Conservation (phyloP, 257 asterid genomes). For the Przewalskia tangutica region DNA sequence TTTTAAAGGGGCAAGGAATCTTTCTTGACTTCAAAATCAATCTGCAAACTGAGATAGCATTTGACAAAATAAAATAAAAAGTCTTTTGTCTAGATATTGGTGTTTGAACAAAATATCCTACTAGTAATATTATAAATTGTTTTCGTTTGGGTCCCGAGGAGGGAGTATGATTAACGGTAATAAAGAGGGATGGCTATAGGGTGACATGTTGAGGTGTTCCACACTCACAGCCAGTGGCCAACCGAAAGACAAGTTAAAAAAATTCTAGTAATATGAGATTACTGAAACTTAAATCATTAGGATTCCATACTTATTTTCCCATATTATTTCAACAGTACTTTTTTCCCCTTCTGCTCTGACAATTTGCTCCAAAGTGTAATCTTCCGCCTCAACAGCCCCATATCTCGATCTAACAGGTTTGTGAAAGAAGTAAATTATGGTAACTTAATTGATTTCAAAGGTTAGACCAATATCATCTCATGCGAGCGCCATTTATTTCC, state of each 20-base stretch:
- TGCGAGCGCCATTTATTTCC: too few species aligned
- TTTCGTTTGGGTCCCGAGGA: not conserved
- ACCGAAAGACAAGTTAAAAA: conserved; percentile 1
- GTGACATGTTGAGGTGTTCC: not conserved
- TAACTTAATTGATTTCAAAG: too few species aligned
- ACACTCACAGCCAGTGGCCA: conserved; percentile 12
- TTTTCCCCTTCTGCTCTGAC: not conserved
- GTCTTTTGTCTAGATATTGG: not conserved
- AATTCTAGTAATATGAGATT: not conserved
- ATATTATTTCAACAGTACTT: not conserved
- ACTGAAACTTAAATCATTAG: not conserved
- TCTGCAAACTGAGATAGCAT: not conserved
- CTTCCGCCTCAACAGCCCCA: too few species aligned
- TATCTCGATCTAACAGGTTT: too few species aligned
- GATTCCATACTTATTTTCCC: not conserved
- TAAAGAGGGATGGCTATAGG: not conserved
- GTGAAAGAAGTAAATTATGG: too few species aligned
- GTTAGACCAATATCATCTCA: too few species aligned
- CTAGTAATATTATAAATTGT: not conserved
- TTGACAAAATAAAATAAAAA: not conserved
- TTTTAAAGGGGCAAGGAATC: not conserved
- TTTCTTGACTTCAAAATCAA: not conserved
- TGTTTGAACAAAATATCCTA: not conserved
- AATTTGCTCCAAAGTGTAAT: too few species aligned
- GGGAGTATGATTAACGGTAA: not conserved